Base-by-base conservation (phyloP, 2,329 filamentous ascomycete genomes). In the Alternaria incomplexa region DNA sequence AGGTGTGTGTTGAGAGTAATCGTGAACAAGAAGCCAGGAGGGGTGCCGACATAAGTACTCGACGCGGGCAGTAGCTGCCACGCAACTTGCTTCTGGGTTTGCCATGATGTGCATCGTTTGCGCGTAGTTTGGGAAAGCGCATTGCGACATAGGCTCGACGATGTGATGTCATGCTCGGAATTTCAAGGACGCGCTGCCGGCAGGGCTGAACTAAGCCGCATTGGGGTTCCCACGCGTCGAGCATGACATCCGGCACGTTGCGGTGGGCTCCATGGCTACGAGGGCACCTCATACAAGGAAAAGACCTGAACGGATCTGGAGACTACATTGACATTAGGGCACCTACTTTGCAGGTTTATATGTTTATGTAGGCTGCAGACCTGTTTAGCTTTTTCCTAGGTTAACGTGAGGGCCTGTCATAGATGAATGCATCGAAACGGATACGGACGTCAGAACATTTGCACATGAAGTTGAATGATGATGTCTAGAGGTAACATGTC, bases 91-190 rank as follows among this genome's bases (percentile, higher is more conserved):
- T 55, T 53, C 57, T 36, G 59, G 47, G 58, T 56, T 55, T 64
- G 64, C 50, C 60, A 65, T 62, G 62, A 56, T 67, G 52, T 67
- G 58, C 67, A 25, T 47, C 54, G 22, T 53, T 59, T 57, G 40
- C n/a, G 43, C 53, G 57, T 17, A 63, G 52, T 48, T 51, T 36
- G 47, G 62, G 61, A 66, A 62, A 54, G 67, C 26, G 63, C 58
- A 66, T 63, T 61, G 62, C 47, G 48, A 63, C 63, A 64, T 62
- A 36, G 20, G 46, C 25, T 55, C 56, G 32, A 52, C 55, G 28
- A 30, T 58, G 55, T 68, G 65, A 69, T 62, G 62, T 67, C 65
- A 66, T 61, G 46, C 43, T 52, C 55, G 52, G 47, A 43, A 50
- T 58, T 46, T 43, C 13, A 32, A 20, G 43, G 46, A 40, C n/a